Base-by-base conservation (phyloP, 345 rosid genomes). In the Arabis alpina region DNA sequence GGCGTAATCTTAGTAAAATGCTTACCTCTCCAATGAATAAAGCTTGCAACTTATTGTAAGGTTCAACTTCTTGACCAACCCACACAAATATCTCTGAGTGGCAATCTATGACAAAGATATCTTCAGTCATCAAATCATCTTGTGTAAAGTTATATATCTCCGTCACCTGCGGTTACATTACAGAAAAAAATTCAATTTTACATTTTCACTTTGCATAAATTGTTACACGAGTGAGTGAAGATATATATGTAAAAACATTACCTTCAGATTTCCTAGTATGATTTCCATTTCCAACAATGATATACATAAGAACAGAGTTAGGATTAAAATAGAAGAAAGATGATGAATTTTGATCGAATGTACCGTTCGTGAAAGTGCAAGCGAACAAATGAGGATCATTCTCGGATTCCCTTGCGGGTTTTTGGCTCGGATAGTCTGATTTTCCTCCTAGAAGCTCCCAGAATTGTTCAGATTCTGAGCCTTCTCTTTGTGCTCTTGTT, bases 61-160 rank as follows among this genome's bases (percentile, higher is more conserved):
- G 60, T 76, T 76, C 87, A 73, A 88, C 96, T 67, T 85, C 84
- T 76, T 88, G 93, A 49, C 99, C 99, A 67, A 91, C 93, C 99
- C 99, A 94, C 42, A 94, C 89, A 83, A 82, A 94, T 70, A 91
- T 81, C 57, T 87, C 93, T 44, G 91, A 84, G 71, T 89, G 91
- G 80, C 89, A 83, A 81, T 94, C 89, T 72, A 94, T 61, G 64
- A 94, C 79, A 73, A 85, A 91, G 72, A 89, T 87, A 81, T 94
- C 99, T 80, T 94, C 99, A 2, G 99, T 88, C 99, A 94, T 89
- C 83, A 94, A 80, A 82, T 94, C 98, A 73, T 94, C 99, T 76
- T 94, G 99, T 42, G 89, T 76, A 71, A 84, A 94, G 81, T 85
- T 94, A 78, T 92, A 81, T 65, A 94, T 87, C 87, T 94, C 99